These are phyloP conservation scores for Pseudognaphalium luteoalbum DNA, from an alignment of 129 eudicot species.

Conservation along the genomic window DNA sequence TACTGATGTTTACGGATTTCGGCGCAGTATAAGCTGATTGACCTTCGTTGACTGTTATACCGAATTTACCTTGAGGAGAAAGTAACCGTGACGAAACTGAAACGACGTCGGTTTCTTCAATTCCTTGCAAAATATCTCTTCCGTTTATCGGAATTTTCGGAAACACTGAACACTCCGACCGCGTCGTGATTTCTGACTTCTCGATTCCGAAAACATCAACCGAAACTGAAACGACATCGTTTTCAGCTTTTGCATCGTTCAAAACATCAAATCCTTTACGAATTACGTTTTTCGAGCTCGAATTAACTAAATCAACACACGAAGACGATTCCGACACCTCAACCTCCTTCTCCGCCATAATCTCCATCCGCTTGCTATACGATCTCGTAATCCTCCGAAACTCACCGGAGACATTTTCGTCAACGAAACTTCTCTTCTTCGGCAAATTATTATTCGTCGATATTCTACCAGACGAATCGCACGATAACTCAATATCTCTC, in stretches of 20 bases:
- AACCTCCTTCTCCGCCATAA: constrained; percentile 18
- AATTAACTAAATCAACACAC: constrained; percentile 56
- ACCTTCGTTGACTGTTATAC: not conserved
- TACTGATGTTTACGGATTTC: not conserved
- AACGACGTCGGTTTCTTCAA: constrained; percentile 38
- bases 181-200: constrained; percentile 36
- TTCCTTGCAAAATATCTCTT: constrained; percentile 28
- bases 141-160: constrained; percentile 22
- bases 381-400: constrained; percentile 57
- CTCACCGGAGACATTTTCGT: constrained; percentile 34
- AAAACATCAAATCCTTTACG: constrained; percentile 31
- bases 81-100: constrained; percentile 23
- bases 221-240: constrained; percentile 25
- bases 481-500: constrained; percentile 42
- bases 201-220: constrained; percentile 20
- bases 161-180: constrained; percentile 41
- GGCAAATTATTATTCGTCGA: constrained; percentile 38
- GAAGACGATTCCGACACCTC: constrained; percentile 63
- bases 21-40: not conserved
- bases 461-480: constrained; percentile 55
- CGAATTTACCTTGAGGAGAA: not conserved
- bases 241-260: constrained; percentile 21
- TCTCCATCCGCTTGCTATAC: constrained; percentile 37
- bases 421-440: constrained; percentile 44
- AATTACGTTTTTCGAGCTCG: constrained; percentile 45